Evolutionary conservation across 805 yeast genomes (phyloP).

Genomic region (Candida awuae): DNA sequence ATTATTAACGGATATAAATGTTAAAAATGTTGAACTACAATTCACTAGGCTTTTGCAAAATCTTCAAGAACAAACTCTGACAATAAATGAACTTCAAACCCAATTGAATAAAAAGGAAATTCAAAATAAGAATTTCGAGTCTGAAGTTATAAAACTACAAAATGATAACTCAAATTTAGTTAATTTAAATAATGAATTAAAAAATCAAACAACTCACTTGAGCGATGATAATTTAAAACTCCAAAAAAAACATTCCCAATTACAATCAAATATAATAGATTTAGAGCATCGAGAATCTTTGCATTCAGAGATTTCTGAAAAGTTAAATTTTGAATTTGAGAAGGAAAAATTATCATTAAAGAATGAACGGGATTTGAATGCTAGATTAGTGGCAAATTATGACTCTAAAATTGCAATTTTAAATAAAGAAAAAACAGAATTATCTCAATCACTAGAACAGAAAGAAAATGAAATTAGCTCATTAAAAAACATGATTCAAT

Average conservation of each 20-base stretch:
- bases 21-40: background rate
- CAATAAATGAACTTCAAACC: background rate
- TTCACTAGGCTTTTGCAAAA: background rate
- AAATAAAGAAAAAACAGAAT: slow-evolving; percentile 1
- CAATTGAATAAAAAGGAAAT: background rate
- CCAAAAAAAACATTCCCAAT: background rate
- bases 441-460: background rate
- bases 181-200: background rate
- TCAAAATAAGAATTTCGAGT: background rate
- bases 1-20: background rate
- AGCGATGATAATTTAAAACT: background rate
- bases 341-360: background rate
- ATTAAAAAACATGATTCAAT: background rate
- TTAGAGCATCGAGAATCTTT: background rate
- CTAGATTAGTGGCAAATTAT: background rate
- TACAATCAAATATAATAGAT: background rate
- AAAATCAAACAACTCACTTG: background rate
- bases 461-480: background rate
- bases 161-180: background rate
- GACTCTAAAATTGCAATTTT: slow-evolving; percentile 1
- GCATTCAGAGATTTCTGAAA: background rate
- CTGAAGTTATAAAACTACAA: background rate
- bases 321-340: background rate
- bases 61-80: slow-evolving; percentile 1
- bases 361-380: slow-evolving; percentile 5